Conservation (phyloP, 192 early-diverging fungal genomes). For the Coemansia guatemalensis region DNA sequence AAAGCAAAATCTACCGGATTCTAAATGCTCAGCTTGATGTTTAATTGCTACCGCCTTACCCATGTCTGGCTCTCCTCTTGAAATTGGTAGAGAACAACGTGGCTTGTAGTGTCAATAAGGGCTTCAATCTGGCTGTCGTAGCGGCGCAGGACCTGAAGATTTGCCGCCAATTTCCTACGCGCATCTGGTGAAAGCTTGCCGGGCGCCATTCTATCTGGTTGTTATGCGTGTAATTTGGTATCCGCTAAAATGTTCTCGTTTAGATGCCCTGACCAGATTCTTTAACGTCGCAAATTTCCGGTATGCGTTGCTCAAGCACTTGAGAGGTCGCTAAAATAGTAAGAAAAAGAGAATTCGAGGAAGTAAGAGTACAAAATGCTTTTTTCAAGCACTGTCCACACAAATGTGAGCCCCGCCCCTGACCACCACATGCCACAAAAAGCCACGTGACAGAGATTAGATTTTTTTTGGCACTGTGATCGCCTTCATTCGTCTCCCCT, state of each 20-base stretch:
- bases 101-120: slow-evolving; percentile 80
- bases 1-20: not conserved
- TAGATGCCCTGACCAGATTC: not conserved
- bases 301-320: not conserved
- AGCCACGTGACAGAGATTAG: not conserved
- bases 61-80: slow-evolving; percentile 66
- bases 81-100: slow-evolving; percentile 91
- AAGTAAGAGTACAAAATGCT: not conserved
- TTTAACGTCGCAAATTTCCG: not conserved
- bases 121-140: slow-evolving; percentile 76
- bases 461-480: not conserved
- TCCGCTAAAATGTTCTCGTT: not conserved
- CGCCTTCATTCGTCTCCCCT: not conserved
- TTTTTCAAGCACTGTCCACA: not conserved
- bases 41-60: slow-evolving; percentile 57
- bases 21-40: not conserved
- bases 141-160: slow-evolving; percentile 79
- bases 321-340: not conserved
- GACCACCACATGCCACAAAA: not conserved
- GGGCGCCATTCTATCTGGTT: slow-evolving; percentile 33
- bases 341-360: not conserved
- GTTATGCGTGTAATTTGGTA: not conserved
- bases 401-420: not conserved
- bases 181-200: slow-evolving; percentile 44
- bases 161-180: slow-evolving; percentile 56